A percentile compares a stretch with the other conserved stretches of the same genome.
Evolutionary conservation across 257 asterid genomes (phyloP).

Genomic region (Lycium ferocissimum): DNA sequence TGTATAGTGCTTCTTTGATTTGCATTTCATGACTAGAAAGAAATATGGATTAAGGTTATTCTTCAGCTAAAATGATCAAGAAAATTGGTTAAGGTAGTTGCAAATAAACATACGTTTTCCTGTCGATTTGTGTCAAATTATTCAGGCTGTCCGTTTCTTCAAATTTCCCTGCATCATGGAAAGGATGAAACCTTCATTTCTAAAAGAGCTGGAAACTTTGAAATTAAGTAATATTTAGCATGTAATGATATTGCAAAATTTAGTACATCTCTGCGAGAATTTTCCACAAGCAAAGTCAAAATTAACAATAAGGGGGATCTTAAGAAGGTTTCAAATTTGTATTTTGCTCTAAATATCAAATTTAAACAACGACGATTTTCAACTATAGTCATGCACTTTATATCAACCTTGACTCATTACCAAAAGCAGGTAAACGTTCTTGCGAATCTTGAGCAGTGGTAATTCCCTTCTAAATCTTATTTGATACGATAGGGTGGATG

Average conservation of each 20-base stretch:
- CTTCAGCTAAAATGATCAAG: not conserved
- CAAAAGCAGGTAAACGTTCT: no score
- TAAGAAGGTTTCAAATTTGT: not conserved
- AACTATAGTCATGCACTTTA: no score
- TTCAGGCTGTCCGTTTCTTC: slow-evolving; percentile 46
- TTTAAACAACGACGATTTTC: not conserved
- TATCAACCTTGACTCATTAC: no score
- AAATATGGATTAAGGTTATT: not conserved
- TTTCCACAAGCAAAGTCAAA: not conserved
- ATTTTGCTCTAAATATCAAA: not conserved
- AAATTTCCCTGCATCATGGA: slow-evolving; percentile 53
- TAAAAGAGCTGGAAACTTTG: not conserved
- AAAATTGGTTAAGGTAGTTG: not conserved
- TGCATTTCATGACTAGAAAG: slow-evolving; percentile 59
- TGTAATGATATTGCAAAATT: not conserved
- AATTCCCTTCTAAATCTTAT: no score
- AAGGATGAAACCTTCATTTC: not conserved
- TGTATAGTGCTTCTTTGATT: slow-evolving; percentile 74
- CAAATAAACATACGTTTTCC: slow-evolving; percentile 49
- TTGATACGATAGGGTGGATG: no score
- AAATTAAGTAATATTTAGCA: not conserved
- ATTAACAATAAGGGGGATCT: not conserved
- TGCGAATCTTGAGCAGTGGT: no score
- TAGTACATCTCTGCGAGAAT: not conserved
- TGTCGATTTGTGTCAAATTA: slow-evolving; percentile 50